phyloP scores from a whole-genome alignment of 148 eudicot genomes.

The Cornus controversa region DNA sequence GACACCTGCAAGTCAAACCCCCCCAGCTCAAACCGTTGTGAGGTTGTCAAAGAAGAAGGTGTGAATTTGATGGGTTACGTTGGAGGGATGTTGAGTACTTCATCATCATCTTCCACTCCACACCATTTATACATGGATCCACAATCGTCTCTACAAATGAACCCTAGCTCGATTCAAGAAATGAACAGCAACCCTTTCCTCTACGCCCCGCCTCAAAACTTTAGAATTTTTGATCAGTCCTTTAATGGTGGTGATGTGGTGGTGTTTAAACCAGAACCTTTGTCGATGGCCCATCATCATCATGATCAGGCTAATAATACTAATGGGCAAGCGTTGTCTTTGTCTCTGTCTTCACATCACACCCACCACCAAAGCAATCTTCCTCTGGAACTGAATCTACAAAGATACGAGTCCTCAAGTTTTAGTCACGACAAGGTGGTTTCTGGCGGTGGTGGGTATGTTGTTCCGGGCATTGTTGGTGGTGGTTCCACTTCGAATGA shows the following conservation, averaged over 20 bases:
- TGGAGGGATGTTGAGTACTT: too few species aligned
- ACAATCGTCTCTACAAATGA: too few species aligned
- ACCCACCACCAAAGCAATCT: conserved; percentile 19
- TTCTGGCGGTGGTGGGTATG: not conserved
- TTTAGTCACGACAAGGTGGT: conserved; percentile 4
- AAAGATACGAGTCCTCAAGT: conserved; percentile 22
- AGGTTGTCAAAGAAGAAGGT: not conserved
- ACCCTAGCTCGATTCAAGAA: too few species aligned
- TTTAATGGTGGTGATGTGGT: too few species aligned
- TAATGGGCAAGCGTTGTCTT: conserved; percentile 35
- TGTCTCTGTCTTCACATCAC: conserved; percentile 46
- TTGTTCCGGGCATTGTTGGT: not conserved
- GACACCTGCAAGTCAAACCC: not conserved
- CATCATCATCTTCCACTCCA: too few species aligned
- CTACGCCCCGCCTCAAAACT: too few species aligned
- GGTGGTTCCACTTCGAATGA: conserved; percentile 21
- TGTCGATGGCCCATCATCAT: too few species aligned
- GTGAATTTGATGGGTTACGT: not conserved
- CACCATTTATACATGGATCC: too few species aligned
- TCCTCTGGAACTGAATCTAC: conserved; percentile 31
- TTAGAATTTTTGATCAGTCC: too few species aligned
- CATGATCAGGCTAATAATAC: not conserved
- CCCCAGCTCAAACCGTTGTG: not conserved
- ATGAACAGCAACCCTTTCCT: too few species aligned
- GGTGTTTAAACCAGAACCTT: too few species aligned